Base-by-base conservation (phyloP, 441 rosid species). In the Biscutella auriculata region DNA sequence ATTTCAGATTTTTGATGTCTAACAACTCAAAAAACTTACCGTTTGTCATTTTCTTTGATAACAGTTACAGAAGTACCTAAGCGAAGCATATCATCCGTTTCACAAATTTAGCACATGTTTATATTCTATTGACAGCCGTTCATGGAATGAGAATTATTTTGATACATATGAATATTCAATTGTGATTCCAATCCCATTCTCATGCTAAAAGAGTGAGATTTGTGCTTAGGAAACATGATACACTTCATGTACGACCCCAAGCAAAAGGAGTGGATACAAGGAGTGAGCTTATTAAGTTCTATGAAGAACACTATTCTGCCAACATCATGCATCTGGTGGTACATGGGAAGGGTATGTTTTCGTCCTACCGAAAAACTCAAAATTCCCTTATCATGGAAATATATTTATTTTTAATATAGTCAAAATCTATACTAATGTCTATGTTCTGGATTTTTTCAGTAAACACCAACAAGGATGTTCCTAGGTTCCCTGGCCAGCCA, bases 31-130 rank as follows among this genome's bases (percentile, higher is more conserved):
- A 30, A 45, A 33, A 58, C 39, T 41, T 54, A 26, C 42, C 33
- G n/a, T 36, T 23, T 28, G 13, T 52, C 54, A 6, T 48, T 70
- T 19, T 62, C 36, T 14, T 46, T n/a, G 2, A 15, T 73, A 40
- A 70, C 85, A 91, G 98, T 80, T 91, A 60, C 78, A 76, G 57
- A 91, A 86, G 60, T 91, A 88, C 70, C 69, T 85, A 53, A 85
- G 88, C 69, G 66, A 47, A 65, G 81, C 80, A 77, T 74, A 70
- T 40, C 93, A 91, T 63, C 96, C 98, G 16, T 91, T 55, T 74
- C 98, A 91, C 73, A 91, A 88, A 60, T 91, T 91, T 52, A 69
- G 89, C 77, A 88, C 98, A 63, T 96, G 98, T 88, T 21, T n/a
- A 5, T 48, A 13, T 36, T 51, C 39, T 29, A 25, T 42, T 28